These are phyloP conservation scores for Suillus subaureus DNA, from an alignment of 768 basidiomycete species.

Conservation along the genomic window DNA sequence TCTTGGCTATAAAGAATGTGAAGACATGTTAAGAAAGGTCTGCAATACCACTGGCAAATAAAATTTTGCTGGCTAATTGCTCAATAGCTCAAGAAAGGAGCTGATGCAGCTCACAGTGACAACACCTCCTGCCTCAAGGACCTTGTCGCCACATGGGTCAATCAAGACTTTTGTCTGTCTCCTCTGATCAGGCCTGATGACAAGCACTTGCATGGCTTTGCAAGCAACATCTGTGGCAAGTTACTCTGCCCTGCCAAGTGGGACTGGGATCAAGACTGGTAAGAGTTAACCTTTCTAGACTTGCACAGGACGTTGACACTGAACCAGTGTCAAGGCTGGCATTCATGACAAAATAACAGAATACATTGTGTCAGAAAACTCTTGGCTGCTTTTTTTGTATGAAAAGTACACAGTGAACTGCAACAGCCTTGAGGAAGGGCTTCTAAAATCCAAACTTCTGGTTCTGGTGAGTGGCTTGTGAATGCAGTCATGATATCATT, in stretches of 20 bases:
- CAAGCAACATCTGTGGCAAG: background rate
- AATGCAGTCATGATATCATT: background rate
- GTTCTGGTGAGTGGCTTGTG: background rate
- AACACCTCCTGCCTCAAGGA: background rate
- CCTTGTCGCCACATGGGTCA: background rate
- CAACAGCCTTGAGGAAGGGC: background rate
- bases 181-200: background rate
- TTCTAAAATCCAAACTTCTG: background rate
- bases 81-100: slow-evolving; percentile 1
- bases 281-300: rapidly evolving
- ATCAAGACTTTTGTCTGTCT: background rate
- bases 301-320: background rate
- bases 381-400: slow-evolving; percentile 8
- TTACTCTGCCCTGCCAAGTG: background rate
- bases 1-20: background rate
- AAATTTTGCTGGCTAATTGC: background rate
- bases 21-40: background rate
- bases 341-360: slow-evolving; percentile 12
- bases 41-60: background rate
- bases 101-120: background rate
- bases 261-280: background rate
- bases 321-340: background rate
- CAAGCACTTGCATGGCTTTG: background rate
- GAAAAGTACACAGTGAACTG: background rate
- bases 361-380: slow-evolving; percentile 15